Conservation (phyloP, 306 rosid genomes). For the Quercus bicolor region DNA sequence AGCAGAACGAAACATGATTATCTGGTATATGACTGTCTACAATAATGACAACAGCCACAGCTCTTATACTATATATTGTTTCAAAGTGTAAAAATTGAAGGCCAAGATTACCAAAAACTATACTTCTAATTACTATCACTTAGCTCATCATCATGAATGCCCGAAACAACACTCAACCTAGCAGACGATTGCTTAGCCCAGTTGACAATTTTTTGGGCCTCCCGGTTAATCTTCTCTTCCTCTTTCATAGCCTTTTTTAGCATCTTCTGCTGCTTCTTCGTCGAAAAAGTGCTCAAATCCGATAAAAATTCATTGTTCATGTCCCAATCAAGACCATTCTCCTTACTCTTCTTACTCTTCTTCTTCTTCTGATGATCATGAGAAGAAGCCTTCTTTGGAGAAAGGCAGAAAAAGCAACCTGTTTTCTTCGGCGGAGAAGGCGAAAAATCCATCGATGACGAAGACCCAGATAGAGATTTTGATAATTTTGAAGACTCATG, state of each 20-base stretch:
- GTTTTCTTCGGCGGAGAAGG: constrained; percentile 60
- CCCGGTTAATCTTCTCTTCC: constrained; percentile 63
- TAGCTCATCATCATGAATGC: constrained; percentile 51
- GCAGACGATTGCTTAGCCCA: constrained; percentile 70
- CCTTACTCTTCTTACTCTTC: constrained; percentile 38
- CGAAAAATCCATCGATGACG: constrained; percentile 28
- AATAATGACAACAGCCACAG: neutral
- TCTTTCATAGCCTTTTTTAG: constrained; percentile 73
- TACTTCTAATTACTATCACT: constrained; percentile 35
- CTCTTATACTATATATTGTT: neutral
- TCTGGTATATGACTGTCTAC: neutral
- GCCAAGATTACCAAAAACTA: neutral
- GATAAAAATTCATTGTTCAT: constrained; percentile 44
- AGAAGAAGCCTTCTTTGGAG: constrained; percentile 61
- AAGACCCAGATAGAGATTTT: neutral
- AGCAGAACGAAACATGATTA: no score
- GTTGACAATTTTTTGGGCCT: constrained; percentile 72
- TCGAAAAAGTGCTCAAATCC: constrained; percentile 58
- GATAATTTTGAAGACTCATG: neutral
- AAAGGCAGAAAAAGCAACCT: constrained; percentile 78
- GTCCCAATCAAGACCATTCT: constrained; percentile 43
- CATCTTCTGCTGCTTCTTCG: constrained; percentile 50
- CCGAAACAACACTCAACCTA: constrained; percentile 41
- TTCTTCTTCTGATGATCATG: neutral
- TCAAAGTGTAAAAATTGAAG: neutral